A percentile compares a stretch with the other conserved stretches of the same genome.
These are phyloP conservation scores for Syzygium jambos DNA, from an alignment of 345 rosid species.

Conservation along the genomic window DNA sequence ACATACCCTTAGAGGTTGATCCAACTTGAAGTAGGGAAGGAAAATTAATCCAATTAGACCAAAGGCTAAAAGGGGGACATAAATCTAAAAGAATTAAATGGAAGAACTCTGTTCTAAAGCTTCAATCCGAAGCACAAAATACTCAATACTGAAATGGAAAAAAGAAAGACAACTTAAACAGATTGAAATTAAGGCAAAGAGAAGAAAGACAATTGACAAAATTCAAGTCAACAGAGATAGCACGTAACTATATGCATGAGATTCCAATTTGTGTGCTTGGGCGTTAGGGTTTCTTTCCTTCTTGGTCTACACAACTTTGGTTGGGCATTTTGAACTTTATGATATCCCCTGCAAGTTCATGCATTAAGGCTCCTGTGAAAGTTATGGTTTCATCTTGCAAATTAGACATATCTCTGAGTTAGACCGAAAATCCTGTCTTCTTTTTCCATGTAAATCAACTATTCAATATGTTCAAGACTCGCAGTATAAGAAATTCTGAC, in stretches of 20 bases:
- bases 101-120: neutral
- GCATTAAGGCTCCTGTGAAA: neutral
- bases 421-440: too few relatives aligned
- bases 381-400: neutral
- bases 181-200: neutral
- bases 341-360: neutral
- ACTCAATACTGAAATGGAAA: neutral
- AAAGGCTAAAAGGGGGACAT: neutral
- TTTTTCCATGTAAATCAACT: neutral
- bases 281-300: neutral
- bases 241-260: neutral
- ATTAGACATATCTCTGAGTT: neutral
- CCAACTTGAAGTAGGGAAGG: neutral
- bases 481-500: neutral
- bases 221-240: neutral
- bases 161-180: neutral
- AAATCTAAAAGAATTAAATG: neutral
- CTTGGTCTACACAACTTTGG: neutral
- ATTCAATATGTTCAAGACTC: neutral
- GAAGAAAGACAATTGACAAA: neutral
- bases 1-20: neutral
- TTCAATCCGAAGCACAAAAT: neutral
- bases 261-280: neutral
- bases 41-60: neutral
- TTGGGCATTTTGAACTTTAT: neutral